A percentile compares a stretch with the other conserved stretches of the same genome.
These are phyloP conservation scores for Pythium utonaiense DNA, from an alignment of 352 stramenopile species.

Conservation along the genomic window DNA sequence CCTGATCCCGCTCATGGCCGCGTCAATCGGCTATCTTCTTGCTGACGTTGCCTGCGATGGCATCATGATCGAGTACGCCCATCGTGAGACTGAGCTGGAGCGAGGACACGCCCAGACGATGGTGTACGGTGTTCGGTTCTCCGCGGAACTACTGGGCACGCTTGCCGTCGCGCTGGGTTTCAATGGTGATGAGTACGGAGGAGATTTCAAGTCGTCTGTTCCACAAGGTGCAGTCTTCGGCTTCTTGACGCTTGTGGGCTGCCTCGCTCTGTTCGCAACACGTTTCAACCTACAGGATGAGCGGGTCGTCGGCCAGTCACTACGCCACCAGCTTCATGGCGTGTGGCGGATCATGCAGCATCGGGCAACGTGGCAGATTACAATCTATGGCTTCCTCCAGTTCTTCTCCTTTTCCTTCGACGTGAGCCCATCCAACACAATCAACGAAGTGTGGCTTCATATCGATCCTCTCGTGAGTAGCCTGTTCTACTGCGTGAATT, in stretches of 20 bases:
- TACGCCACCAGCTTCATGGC: conserved; percentile 33
- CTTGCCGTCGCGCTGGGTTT: conserved; percentile 50
- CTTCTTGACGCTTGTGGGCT: conserved; percentile 29
- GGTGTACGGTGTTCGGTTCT: conserved; percentile 60
- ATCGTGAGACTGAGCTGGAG: conserved; percentile 42
- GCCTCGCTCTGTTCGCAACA: conserved; percentile 33
- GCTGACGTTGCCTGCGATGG: conserved; percentile 74
- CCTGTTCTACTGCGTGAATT: conserved; percentile 53
- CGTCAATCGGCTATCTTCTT: conserved; percentile 53
- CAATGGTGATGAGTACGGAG: conserved; percentile 56
- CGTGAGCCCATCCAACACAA: conserved; percentile 44
- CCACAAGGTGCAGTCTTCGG: conserved; percentile 38
- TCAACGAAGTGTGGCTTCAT: conserved; percentile 55
- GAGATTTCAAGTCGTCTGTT: conserved; percentile 44
- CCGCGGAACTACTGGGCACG: conserved; percentile 48
- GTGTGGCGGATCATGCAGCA: conserved; percentile 62
- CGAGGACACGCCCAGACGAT: conserved; percentile 43
- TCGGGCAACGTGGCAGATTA: conserved; percentile 70
- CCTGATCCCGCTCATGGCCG: conserved; percentile 47
- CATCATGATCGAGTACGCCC: conserved; percentile 74
- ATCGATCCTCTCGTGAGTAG: conserved; percentile 63
- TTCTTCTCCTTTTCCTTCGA: conserved; percentile 63
- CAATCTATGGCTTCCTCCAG: conserved; percentile 63
- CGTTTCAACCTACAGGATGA: conserved; percentile 43
- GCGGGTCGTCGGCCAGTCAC: conserved; percentile 19